Base-by-base conservation (phyloP, 2,329 filamentous ascomycete species). In the Apiospora sp. region DNA sequence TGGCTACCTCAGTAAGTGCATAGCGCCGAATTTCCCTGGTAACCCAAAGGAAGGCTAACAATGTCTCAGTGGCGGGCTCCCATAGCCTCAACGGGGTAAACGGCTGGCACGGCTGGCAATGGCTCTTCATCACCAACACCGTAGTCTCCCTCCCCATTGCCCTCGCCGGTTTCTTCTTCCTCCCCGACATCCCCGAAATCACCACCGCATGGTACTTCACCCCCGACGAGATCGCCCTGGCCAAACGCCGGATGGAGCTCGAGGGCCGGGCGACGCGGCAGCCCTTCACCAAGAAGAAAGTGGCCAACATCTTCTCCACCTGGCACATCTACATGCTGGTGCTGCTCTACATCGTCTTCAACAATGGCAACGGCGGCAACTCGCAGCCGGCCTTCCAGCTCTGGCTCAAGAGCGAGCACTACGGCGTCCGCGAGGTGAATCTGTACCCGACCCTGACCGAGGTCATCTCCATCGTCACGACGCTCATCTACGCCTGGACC, bases 271-370 rank as follows among this genome's bases (percentile, higher is more conserved):
- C 85, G 2, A 81, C 81, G 43, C 80, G 85, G 0, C 80, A 82
- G 0, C 80, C 81, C 0, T 86, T 81, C 72, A 85, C 83, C 0
- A 78, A 78, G 70, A 76, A 78, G 81, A 92, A 91, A 80, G 76
- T 92, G 51, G 86, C 85, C 79, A 88, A 87, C 76, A 92, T 92
- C 24, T 88, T 92, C 72, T 84, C 85, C 0, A 88, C 87, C 7
- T 93, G 91, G 91, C 91, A 91, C 74, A 88, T 93, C 1, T 93
- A 91, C 71, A 75, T 87, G 0, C 81, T 93, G 3, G 86, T 86
- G 0, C 71, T 88, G 0, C 80, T 92, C 1, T 93, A 92, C 78
- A 85, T 92, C 77, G 86, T 88, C 58, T 92, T 92, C 83, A 92
- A 91, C 80, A 92, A 93, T 75, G 89, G 86, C 1, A 83, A 81